Evolutionary conservation across 495 filamentous ascomycete species (phyloP).

Genomic region (Penicillium goetzii): DNA sequence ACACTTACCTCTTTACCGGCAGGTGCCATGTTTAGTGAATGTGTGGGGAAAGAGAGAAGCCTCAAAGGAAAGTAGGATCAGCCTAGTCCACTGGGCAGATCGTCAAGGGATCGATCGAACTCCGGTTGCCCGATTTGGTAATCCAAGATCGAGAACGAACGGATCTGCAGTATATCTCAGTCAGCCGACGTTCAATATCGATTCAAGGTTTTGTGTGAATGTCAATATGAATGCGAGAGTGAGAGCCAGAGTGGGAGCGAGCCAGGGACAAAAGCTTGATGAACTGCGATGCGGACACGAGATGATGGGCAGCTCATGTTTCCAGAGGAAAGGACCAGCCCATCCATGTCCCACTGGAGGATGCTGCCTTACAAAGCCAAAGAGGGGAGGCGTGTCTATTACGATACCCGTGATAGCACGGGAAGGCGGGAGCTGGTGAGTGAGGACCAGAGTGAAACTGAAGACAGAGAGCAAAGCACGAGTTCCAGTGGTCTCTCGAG

Average conservation of each 20-base stretch:
- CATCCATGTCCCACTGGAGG: conserved; percentile 3
- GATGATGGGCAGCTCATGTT: background rate
- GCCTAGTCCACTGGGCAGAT: conserved; percentile 14
- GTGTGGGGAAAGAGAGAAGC: conserved; percentile 4
- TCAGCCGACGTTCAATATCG: conserved; percentile 7
- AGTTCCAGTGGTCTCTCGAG: background rate
- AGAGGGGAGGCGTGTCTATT: conserved; percentile 8
- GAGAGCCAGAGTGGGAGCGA: background rate
- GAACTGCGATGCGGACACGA: background rate
- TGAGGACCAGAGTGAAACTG: background rate
- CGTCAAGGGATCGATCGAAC: conserved; percentile 14
- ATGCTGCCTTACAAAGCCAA: conserved; percentile 21
- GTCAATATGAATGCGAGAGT: background rate
- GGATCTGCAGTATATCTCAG: conserved; percentile 15
- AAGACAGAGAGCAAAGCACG: background rate
- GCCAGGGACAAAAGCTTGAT: background rate
- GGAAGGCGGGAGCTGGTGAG: background rate
- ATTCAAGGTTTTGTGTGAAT: background rate
- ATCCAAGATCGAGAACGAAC: conserved; percentile 16
- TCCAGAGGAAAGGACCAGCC: background rate
- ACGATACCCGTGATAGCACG: background rate
- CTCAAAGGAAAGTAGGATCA: conserved; percentile 11
- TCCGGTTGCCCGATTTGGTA: conserved; percentile 18
- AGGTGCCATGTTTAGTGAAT: conserved; percentile 9
- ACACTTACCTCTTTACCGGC: conserved; percentile 33